Conservation (phyloP, 495 filamentous ascomycete genomes). For the Aspergillus avenaceus region DNA sequence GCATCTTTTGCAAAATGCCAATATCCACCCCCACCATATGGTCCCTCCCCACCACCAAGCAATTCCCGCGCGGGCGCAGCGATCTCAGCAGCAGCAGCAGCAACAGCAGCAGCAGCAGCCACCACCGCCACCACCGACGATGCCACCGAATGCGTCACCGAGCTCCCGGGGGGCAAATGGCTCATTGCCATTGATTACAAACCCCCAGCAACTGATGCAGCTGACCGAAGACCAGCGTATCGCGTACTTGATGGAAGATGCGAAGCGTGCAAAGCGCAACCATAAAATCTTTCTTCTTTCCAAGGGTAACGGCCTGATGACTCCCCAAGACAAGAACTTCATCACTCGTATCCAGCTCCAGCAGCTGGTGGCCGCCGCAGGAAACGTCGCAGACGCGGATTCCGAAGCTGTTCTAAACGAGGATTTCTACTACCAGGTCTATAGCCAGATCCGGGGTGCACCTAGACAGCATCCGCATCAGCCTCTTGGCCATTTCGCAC, state of each 20-base stretch:
- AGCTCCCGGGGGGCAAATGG: slow-evolving; percentile 19
- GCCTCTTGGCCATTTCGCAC: slow-evolving; percentile 90
- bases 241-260: slow-evolving; percentile 81
- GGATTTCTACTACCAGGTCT: slow-evolving; percentile 99
- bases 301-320: slow-evolving; percentile 96
- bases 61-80: slow-evolving; percentile 29
- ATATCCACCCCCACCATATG: slow-evolving; percentile 32
- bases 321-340: slow-evolving; percentile 98
- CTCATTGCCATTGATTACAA: slow-evolving; percentile 54
- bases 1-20: slow-evolving; percentile 38
- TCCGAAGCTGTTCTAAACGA: slow-evolving; percentile 76
- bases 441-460: slow-evolving; percentile 85
- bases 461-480: slow-evolving; percentile 84
- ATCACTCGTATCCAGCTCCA: slow-evolving; percentile 97
- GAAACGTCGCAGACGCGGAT: slow-evolving; percentile 74
- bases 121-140: slow-evolving; percentile 13
- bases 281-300: slow-evolving; percentile 96
- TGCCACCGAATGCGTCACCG: slow-evolving; percentile 22
- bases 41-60: slow-evolving; percentile 28
- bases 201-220: slow-evolving; percentile 68
- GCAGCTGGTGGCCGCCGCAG: slow-evolving; percentile 87
- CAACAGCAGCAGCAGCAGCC: slow-evolving; percentile 24
- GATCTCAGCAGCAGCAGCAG: slow-evolving; percentile 40
- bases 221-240: slow-evolving; percentile 76
- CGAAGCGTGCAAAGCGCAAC: slow-evolving; percentile 92